These are phyloP conservation scores for Exutisphaerella laricina DNA, from an alignment of 2,329 filamentous ascomycete species.

Conservation along the genomic window DNA sequence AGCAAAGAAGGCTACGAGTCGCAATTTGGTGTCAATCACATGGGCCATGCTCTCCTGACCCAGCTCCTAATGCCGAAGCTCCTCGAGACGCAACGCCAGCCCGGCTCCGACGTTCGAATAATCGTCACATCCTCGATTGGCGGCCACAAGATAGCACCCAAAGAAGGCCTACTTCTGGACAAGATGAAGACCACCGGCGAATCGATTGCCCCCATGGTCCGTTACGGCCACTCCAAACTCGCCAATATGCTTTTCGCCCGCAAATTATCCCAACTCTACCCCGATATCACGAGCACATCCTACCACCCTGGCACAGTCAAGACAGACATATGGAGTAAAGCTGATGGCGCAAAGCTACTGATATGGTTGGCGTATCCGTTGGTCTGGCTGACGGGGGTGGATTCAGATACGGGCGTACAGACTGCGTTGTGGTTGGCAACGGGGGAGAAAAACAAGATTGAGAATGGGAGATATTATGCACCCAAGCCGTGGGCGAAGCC, in stretches of 20 bases:
- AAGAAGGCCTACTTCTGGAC: constrained; percentile 19
- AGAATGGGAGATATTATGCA: constrained; percentile 26
- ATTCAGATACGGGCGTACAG: constrained; percentile 19
- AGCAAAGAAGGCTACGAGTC: constrained; percentile 32
- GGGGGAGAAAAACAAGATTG: constrained; percentile 17
- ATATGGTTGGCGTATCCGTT: background rate
- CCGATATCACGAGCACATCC: constrained; percentile 39
- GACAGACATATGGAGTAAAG: constrained; percentile 37
- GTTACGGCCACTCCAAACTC: constrained; percentile 47
- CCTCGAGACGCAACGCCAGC: constrained; percentile 38
- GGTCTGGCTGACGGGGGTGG: constrained; percentile 7
- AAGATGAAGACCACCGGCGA: constrained; percentile 17
- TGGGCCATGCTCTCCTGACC: no score
- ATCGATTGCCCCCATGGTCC: constrained; percentile 9
- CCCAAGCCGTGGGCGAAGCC: constrained; percentile 21
- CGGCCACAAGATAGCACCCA: constrained; percentile 6
- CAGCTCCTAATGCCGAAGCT: constrained; percentile 31
- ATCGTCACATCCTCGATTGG: constrained; percentile 26
- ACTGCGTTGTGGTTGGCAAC: constrained; percentile 27
- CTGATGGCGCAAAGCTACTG: constrained; percentile 10
- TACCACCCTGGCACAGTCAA: constrained; percentile 48
- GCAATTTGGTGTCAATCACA: constrained; percentile 34
- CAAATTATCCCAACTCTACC: constrained; percentile 41
- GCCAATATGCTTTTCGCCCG: constrained; percentile 45
- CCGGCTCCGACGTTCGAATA: constrained; percentile 42